phyloP scores from a whole-genome alignment of 805 yeast species.

The Lipomyces starkeyi region DNA sequence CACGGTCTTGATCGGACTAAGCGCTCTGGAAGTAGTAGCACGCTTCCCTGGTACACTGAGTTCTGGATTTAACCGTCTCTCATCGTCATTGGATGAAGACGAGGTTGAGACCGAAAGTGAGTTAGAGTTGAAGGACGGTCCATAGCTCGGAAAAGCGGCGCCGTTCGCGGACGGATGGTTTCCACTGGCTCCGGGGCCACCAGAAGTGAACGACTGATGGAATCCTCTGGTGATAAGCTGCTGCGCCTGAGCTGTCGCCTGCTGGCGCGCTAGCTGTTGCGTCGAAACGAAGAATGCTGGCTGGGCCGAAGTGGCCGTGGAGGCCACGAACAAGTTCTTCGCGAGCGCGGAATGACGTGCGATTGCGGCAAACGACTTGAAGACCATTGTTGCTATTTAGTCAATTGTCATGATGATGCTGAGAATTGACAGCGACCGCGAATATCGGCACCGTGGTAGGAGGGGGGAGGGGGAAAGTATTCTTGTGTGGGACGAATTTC shows the following conservation, averaged over 20 bases:
- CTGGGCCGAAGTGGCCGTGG: constrained; percentile 43
- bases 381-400: constrained; percentile 42
- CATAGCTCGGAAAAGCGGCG: constrained; percentile 34
- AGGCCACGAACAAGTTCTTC: constrained; percentile 47
- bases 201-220: constrained; percentile 30
- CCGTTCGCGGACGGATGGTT: constrained; percentile 33
- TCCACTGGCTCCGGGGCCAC: constrained; percentile 14
- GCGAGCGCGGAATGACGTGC: constrained; percentile 50
- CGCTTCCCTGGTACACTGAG: not conserved
- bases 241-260: constrained; percentile 44
- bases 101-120: constrained; percentile 27
- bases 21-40: not conserved
- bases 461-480: not conserved
- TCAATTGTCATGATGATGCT: not conserved
- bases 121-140: constrained; percentile 19
- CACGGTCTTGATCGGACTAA: not conserved
- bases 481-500: not conserved
- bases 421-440: not conserved
- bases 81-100: constrained; percentile 34
- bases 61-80: constrained; percentile 18
- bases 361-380: constrained; percentile 48
- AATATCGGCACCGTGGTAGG: not conserved
- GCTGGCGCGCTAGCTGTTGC: constrained; percentile 49
- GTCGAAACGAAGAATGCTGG: constrained; percentile 51
- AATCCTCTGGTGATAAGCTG: constrained; percentile 33